Base-by-base conservation (phyloP, 345 rosid species). In the Eucalyptus curtisii region DNA sequence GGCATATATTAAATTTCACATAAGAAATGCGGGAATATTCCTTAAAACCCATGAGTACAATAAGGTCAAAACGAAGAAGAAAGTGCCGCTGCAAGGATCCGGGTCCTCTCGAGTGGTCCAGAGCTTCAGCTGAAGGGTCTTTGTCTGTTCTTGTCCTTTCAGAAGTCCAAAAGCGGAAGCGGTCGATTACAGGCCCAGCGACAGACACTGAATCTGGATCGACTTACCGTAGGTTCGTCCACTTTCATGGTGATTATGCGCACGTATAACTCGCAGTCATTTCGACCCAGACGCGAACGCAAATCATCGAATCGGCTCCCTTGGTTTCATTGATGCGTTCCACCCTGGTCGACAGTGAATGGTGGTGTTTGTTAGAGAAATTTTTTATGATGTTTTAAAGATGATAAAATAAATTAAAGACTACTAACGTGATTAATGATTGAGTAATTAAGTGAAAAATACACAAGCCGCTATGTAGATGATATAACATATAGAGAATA, bases 401-500 rank as follows among this genome's bases (percentile, higher is more conserved):
- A 3, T 52, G 25, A 52, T 52, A 7, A 52, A 52, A 52, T 19
- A 52, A 20, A 52, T 3, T 4, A 0, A 52, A 52, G 0, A 1
- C 2, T 52, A 50, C 22, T 0, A 7, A 50, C 4, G 22, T 50
- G 22, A 50, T 17, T 17, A 50, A 19, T 17, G 4, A 50, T 50
- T 50, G 4, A 0, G 0, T 50, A 50, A 17, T 50, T 17, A 17
- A 1, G 55, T 17, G 22, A 50, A 7, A 50, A 3, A 50, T 0
- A 2, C 55, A 50, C 22, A 17, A 17, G 22, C 4, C 0, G 2
- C 4, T 50, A 50, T 50, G 0, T 1, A 52, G 25, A 52, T 52
- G 25, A 52, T 52, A 20, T 52, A 52, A 52, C 25, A 1, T 52
- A 3, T 20, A 8, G 0, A 52, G 10, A 2, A 52, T 52, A 52